Evolutionary conservation across 2,329 filamentous ascomycete genomes (phyloP).

Genomic region (Fusarium xyrophilum): DNA sequence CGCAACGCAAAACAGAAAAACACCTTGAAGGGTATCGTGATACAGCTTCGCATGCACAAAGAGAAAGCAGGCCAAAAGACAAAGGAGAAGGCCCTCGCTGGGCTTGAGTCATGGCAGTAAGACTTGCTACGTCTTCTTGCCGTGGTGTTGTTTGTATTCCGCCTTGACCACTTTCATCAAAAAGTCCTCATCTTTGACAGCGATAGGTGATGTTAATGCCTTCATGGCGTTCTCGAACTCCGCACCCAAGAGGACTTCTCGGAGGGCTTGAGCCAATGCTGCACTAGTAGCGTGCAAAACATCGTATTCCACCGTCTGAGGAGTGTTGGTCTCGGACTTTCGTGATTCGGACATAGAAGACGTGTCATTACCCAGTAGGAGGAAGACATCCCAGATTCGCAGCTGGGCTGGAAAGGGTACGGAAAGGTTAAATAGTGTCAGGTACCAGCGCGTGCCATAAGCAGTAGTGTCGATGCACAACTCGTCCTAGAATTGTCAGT

Average conservation of each 20-base stretch:
- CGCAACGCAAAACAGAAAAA: slow-evolving; percentile 32
- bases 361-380: slow-evolving; percentile 73
- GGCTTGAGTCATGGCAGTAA: slow-evolving; percentile 38
- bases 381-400: slow-evolving; percentile 96
- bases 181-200: slow-evolving; percentile 90
- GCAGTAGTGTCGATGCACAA: slow-evolving; percentile 84
- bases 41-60: slow-evolving; percentile 35
- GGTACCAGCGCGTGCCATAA: slow-evolving; percentile 97
- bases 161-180: slow-evolving; percentile 89
- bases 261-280: slow-evolving; percentile 87
- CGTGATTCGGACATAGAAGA: slow-evolving; percentile 14
- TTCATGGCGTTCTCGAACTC: slow-evolving; percentile 99
- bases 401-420: slow-evolving; percentile 94
- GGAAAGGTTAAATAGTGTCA: slow-evolving; percentile 96
- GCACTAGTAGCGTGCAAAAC: slow-evolving; percentile 89
- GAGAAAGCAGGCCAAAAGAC: slow-evolving; percentile 30
- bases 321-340: slow-evolving; percentile 30
- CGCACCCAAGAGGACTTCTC: slow-evolving; percentile 86
- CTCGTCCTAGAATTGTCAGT: slow-evolving; percentile 62
- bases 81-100: slow-evolving; percentile 32
- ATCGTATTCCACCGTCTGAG: slow-evolving; percentile 67
- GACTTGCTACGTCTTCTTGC: slow-evolving; percentile 51
- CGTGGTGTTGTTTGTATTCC: slow-evolving; percentile 76
- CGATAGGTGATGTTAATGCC: slow-evolving; percentile 90
- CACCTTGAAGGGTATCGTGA: slow-evolving; percentile 34